Evolutionary conservation across 2,329 filamentous ascomycete genomes (phyloP), one percentile per base, ranked within the genome.

Genomic region (Mycogone perniciosa): DNA sequence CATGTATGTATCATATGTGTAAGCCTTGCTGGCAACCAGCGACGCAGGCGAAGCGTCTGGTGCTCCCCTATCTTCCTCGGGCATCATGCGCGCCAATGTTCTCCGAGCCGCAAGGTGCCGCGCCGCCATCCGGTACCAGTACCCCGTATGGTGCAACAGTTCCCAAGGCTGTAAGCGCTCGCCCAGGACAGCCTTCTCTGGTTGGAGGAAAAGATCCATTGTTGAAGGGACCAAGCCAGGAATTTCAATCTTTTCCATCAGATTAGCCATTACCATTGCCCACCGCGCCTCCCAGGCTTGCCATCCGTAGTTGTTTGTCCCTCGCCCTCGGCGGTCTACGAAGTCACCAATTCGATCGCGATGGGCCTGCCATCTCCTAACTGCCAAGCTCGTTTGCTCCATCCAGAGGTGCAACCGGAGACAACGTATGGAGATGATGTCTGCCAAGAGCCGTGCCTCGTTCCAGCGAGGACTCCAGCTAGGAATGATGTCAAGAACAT

Each of bases 401-500:
- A 81, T 82, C 84, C 89, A 92, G 5, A 97, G 70, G 46, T 95
- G 75, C 64, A 91, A 93, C 35, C 92, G 84, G 13, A 97, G 75
- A 48, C 86, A 84, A 44, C 92, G 85, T 47, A 96, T 80, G 1
- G 89, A 84, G 56, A 95, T 80, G 8, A 86, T 71, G 66, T 99
- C 93, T 2, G 89, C 86, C 35, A 97, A 68, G 31, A 93, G 71
- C n/a, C 93, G 82, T n/a, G 88, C 89, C 66, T 97, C 89, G 63
- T 96, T 88, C 80, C 92, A 99, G 53, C 90, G 80, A 11, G 88
- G 84, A 59, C 84, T 91, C 91, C 91, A 96, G 62, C 84, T 91
- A 4, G 90, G 86, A 52, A 95, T 92, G 10, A 85, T 85, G 62
- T 96, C 91, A 59, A 96, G 83, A 6, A 96, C 80, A 61, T 96